Conservation (phyloP, 192 early-diverging fungal species). For the Linnemannia hyalina region DNA sequence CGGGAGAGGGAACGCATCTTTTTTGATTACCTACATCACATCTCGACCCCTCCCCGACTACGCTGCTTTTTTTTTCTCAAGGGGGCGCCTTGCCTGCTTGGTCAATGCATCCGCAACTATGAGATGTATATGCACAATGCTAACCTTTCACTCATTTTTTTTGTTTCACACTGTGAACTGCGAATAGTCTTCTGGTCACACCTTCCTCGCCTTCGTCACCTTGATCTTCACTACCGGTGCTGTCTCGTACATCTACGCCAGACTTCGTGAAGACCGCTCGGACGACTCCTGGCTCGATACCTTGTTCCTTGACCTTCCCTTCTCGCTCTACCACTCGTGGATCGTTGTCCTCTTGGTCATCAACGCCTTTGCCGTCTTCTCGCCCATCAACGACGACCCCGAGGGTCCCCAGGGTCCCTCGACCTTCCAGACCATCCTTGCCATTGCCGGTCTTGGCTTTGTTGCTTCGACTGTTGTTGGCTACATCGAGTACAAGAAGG, state of each 20-base stretch:
- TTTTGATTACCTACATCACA: neutral
- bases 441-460: constrained; percentile 64
- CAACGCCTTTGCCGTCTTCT: constrained; percentile 73
- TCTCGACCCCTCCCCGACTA: neutral
- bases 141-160: neutral
- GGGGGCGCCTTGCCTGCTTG: no score
- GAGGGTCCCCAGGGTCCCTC: constrained; percentile 43
- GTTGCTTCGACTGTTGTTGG: constrained; percentile 68
- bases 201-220: constrained; percentile 64
- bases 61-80: neutral
- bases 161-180: constrained; percentile 18
- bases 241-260: constrained; percentile 71
- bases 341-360: constrained; percentile 69
- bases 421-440: constrained; percentile 60
- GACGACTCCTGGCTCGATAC: constrained; percentile 52
- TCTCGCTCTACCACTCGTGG: constrained; percentile 79
- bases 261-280: constrained; percentile 54
- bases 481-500: constrained; percentile 70
- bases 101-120: neutral
- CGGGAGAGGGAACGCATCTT: neutral
- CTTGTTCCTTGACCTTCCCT: constrained; percentile 74
- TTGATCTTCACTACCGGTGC: constrained; percentile 70
- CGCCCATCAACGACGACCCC: constrained; percentile 30
- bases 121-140: neutral
- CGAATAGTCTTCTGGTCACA: constrained; percentile 58